Evolutionary conservation across 2,329 filamentous ascomycete genomes (phyloP).

Genomic region (Ophiostoma triangulosporum): DNA sequence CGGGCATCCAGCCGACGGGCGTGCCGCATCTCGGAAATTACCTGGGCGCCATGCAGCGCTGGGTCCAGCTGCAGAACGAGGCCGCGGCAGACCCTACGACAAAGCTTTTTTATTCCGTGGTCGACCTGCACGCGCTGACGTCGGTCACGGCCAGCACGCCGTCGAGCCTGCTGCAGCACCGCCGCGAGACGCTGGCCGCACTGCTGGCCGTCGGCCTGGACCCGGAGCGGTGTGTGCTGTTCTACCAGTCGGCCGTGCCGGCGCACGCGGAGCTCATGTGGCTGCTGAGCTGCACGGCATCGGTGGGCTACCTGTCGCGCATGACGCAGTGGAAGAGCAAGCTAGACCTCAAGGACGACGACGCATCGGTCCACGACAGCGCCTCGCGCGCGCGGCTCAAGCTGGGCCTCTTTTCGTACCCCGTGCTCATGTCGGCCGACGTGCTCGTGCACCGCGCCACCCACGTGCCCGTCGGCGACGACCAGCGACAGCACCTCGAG

Average conservation of each 20-base stretch:
- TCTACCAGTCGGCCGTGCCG: conserved; percentile 45
- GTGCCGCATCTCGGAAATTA: conserved; percentile 94
- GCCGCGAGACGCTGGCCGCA: conserved; percentile 63
- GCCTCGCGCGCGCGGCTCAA: conserved; percentile 51
- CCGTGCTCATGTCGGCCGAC: conserved; percentile 88
- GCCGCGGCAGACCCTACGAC: conserved; percentile 26
- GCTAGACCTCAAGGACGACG: conserved; percentile 47
- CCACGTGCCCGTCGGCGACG: conserved; percentile 92
- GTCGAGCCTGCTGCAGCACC: conserved; percentile 41
- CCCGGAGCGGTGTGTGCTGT: conserved; percentile 62
- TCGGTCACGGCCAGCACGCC: conserved; percentile 20
- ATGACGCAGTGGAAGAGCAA: conserved; percentile 99
- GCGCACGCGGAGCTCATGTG: conserved; percentile 89
- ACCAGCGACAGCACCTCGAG: conserved; percentile 88
- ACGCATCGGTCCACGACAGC: conserved; percentile 40
- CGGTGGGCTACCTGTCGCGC: conserved; percentile 84
- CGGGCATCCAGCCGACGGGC: conserved; percentile 92
- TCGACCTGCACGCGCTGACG: conserved; percentile 90
- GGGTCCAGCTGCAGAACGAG: conserved; percentile 66
- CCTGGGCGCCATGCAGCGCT: conserved; percentile 74
- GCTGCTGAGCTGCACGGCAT: conserved; percentile 85
- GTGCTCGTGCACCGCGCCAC: conserved; percentile 81
- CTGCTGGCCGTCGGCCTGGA: conserved; percentile 75
- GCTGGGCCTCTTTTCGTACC: conserved; percentile 88
- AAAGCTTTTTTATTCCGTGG: conserved; percentile 70